Evolutionary conservation across 129 eudicot genomes (phyloP).

Genomic region (carrot (Daucus carota)): DH1_v3.0 NC_030381.2:39701001-39701500

Average conservation of each 20-base stretch:
- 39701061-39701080: constrained; percentile 99
- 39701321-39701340: not conserved
- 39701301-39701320: not conserved
- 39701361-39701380: not conserved
- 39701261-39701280: not conserved
- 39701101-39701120: constrained; percentile 83
- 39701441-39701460: constrained; percentile 84
- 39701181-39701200: not conserved
- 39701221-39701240: not conserved
- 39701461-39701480: constrained; percentile 13
- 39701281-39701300: not conserved
- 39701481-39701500: not conserved
- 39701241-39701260: not conserved
- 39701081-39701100: constrained; percentile 94
- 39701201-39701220: not conserved
- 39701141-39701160: constrained; percentile 98
- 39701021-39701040: constrained; percentile 89
- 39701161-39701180: constrained; percentile 71
- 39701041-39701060: constrained; percentile 93
- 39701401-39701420: constrained; percentile 95
- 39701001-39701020: constrained; percentile 99
- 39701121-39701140: constrained; percentile 83
- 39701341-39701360: not conserved
- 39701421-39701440: constrained; percentile 90
- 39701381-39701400: constrained; percentile 89